These are phyloP conservation scores for Ophiobolus disseminans DNA, from an alignment of 2,329 filamentous ascomycete genomes.

Conservation along the genomic window DNA sequence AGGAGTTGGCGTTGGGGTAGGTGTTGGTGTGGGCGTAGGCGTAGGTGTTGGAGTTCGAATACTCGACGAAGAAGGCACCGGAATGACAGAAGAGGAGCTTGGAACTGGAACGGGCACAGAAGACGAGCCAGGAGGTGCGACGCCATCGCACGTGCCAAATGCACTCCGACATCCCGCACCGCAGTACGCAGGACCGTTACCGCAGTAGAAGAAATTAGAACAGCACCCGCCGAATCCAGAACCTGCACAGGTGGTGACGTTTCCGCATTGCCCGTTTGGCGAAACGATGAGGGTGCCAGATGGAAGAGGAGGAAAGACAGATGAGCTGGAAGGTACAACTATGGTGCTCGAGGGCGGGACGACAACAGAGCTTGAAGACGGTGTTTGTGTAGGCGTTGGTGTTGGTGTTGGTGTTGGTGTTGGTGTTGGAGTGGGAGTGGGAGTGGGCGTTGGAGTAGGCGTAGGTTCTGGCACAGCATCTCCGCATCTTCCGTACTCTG, in stretches of 20 bases:
- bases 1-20: slow-evolving; percentile 14
- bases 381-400: slow-evolving; percentile 1
- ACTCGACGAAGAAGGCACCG: not conserved
- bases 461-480: slow-evolving; percentile 19
- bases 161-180: slow-evolving; percentile 33
- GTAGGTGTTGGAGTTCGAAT: slow-evolving; percentile 19
- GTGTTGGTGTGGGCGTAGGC: slow-evolving; percentile 18
- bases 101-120: not conserved
- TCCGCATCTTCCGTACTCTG: slow-evolving; percentile 37
- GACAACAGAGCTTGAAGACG: not conserved
- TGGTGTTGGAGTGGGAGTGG: slow-evolving; percentile 26
- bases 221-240: slow-evolving; percentile 34
- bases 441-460: slow-evolving; percentile 19
- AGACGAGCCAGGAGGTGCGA: slow-evolving; percentile 12
- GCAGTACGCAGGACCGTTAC: slow-evolving; percentile 30
- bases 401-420: slow-evolving; percentile 17
- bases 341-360: slow-evolving; percentile 9
- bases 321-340: slow-evolving; percentile 13
- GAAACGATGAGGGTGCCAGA: slow-evolving; percentile 33
- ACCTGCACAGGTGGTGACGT: slow-evolving; percentile 37
- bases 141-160: slow-evolving; percentile 34
- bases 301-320: slow-evolving; percentile 28
- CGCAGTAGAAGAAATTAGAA: slow-evolving; percentile 37
- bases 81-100: not conserved
- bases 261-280: slow-evolving; percentile 37